These are phyloP conservation scores for Suaeda aralocaspica DNA, from an alignment of 148 eudicot genomes.

Conservation along the genomic window DNA sequence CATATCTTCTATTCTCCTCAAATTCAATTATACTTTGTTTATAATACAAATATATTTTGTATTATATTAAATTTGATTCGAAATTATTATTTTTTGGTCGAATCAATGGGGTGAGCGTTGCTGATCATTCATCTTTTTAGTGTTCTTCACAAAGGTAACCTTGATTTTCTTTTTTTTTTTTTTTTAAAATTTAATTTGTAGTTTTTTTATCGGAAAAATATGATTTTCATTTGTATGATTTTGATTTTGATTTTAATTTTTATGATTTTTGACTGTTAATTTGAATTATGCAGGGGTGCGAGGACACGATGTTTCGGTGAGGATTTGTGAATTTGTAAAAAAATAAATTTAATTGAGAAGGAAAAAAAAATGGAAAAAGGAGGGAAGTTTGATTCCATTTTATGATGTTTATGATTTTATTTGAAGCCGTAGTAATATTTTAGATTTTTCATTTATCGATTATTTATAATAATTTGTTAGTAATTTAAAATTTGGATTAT, in stretches of 20 bases:
- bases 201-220: background rate
- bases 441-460: background rate
- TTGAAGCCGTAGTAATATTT: background rate
- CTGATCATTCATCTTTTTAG: background rate
- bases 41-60: background rate
- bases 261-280: background rate
- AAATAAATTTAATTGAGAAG: background rate
- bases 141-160: background rate
- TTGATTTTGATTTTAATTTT: background rate
- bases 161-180: conserved; percentile 3
- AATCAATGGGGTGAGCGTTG: conserved; percentile 18
- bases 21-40: background rate
- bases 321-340: conserved; percentile 39
- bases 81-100: background rate
- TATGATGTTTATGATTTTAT: conserved; percentile 10
- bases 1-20: background rate
- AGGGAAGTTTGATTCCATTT: conserved; percentile 13
- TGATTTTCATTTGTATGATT: background rate
- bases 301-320: conserved; percentile 50
- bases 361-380: conserved; percentile 19
- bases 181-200: background rate
- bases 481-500: background rate
- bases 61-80: background rate
- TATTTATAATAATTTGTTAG: background rate
- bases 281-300: conserved; percentile 39